Base-by-base conservation (phyloP, 257 asterid species). In the Nicotiana sylvestris region DNA sequence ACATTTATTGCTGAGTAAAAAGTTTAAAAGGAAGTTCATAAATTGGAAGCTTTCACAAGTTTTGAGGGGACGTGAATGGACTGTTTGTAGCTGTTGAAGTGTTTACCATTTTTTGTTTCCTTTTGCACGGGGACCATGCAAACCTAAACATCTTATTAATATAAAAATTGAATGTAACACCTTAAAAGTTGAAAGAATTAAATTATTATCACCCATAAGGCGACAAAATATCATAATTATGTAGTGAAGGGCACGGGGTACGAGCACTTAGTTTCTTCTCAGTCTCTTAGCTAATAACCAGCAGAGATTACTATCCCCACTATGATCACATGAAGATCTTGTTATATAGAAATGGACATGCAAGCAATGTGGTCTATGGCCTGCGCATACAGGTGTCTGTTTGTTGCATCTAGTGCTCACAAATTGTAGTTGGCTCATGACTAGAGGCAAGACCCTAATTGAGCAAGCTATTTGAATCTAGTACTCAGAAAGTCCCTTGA, bases 31-130 rank as follows among this genome's bases (percentile, higher is more conserved):
- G 37, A 74, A 46, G 64, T 51, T 29, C 17, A 17, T 29, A 29
- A 51, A 76, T 76, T 51, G 64, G 80, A 51, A 76, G 37, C 65
- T 29, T 16, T 76, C 64, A 32, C 80, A 76, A 76, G 80, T 76
- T 76, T 76, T 76, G 46, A 76, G 80, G 65, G 25, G 43, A 29
- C 5, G 46, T 76, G 29, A 76, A 29, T 27, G 46, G 64, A 76
- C 43, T 1, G 15, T 49, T 29, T 74, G 29, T 51, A 51, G 46
- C 29, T 10, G 37, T 51, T 76, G 46, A 51, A 15, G 80, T 76
- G 64, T 29, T 27, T 35, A 76, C 9, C 10, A 1, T 3, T 51
- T 72, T 51, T 76, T 51, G 80, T 76, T 29, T 76, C 46, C 64
- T 30, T 51, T 21, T 76, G 16, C 64, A 51, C 46, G 64, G 27